Percentiles rank a stretch among this genome's conserved stretches.
Conservation (phyloP, 805 yeast species). For the Starmerella lactis-condensi region DNA sequence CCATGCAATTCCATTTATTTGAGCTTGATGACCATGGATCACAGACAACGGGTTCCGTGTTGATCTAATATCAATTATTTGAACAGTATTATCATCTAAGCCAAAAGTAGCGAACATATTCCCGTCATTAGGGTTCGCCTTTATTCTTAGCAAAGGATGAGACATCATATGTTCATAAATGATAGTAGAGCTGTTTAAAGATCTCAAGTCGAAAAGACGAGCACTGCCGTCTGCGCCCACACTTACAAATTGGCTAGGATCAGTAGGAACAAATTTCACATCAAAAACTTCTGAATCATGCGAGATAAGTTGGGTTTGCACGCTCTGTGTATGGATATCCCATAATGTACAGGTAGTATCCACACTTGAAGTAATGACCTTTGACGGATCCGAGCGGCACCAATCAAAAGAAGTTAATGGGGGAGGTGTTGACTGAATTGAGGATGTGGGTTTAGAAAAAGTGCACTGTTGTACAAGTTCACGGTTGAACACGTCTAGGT, state of each 20-base stretch:
- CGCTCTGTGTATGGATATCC: slow-evolving; percentile 56
- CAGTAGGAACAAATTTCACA: slow-evolving; percentile 61
- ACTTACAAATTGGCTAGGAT: slow-evolving; percentile 57
- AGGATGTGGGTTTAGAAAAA: slow-evolving; percentile 28
- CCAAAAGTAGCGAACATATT: slow-evolving; percentile 73
- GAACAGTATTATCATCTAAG: slow-evolving; percentile 43
- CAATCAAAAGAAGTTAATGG: slow-evolving; percentile 92
- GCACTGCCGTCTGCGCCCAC: slow-evolving; percentile 93
- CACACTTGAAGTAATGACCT: slow-evolving; percentile 66
- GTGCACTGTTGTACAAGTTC: slow-evolving; percentile 26
- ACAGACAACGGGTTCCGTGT: slow-evolving; percentile 68
- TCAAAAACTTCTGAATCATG: slow-evolving; percentile 93
- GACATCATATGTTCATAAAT: slow-evolving; percentile 44
- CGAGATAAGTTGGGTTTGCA: slow-evolving; percentile 86
- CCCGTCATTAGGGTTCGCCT: slow-evolving; percentile 62
- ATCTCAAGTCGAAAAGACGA: slow-evolving; percentile 74
- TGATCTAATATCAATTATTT: slow-evolving; percentile 65
- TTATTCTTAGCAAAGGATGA: slow-evolving; percentile 53
- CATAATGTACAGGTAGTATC: slow-evolving; percentile 96
- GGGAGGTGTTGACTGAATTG: slow-evolving; percentile 28
- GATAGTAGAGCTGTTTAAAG: slow-evolving; percentile 84
- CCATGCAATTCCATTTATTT: slow-evolving; percentile 66
- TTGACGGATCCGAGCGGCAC: slow-evolving; percentile 52
- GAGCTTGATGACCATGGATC: slow-evolving; percentile 46
- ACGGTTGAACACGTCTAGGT: slow-evolving; percentile 25